phyloP scores from a whole-genome alignment of 225 moss, liverwort and hornwort species.

The Rhytidiadelphus loreus region DNA sequence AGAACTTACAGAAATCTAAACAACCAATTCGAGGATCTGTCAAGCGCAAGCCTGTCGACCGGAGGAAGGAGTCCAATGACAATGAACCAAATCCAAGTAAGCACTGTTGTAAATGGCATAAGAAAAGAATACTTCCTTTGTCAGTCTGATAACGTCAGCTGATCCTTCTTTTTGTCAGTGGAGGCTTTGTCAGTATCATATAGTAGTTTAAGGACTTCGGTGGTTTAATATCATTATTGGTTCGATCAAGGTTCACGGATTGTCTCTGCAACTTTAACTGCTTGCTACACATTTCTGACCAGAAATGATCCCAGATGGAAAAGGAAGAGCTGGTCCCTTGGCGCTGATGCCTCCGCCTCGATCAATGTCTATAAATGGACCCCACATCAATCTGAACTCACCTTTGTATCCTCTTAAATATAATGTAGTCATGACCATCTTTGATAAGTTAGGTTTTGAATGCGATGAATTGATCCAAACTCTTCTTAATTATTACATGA shows the following conservation, averaged over 20 bases:
- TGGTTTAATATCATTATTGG: neutral
- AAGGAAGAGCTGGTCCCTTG: constrained; percentile 8
- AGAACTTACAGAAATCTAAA: constrained; percentile 32
- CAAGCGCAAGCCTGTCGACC: constrained; percentile 31
- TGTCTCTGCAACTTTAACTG: neutral
- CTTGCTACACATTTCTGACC: constrained; percentile 11
- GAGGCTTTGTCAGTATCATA: neutral
- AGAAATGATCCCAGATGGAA: constrained; percentile 25
- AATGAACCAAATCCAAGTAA: constrained; percentile 19
- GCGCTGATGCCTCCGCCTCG: constrained; percentile 17
- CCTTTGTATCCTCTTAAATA: constrained; percentile 35
- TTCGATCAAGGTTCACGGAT: neutral
- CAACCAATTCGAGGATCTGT: constrained; percentile 36
- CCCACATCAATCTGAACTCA: constrained; percentile 25
- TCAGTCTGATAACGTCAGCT: neutral
- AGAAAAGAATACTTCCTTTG: neutral
- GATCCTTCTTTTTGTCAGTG: neutral
- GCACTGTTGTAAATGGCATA: neutral
- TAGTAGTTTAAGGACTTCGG: neutral
- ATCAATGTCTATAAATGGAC: constrained; percentile 41
- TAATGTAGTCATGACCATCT: neutral
- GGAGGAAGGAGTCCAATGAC: constrained; percentile 23
- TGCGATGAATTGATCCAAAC: neutral
- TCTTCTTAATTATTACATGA: neutral
- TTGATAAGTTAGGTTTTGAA: neutral